Evolutionary conservation across 345 rosid genomes (phyloP).

Genomic region (Rubroshorea leprosula): DNA sequence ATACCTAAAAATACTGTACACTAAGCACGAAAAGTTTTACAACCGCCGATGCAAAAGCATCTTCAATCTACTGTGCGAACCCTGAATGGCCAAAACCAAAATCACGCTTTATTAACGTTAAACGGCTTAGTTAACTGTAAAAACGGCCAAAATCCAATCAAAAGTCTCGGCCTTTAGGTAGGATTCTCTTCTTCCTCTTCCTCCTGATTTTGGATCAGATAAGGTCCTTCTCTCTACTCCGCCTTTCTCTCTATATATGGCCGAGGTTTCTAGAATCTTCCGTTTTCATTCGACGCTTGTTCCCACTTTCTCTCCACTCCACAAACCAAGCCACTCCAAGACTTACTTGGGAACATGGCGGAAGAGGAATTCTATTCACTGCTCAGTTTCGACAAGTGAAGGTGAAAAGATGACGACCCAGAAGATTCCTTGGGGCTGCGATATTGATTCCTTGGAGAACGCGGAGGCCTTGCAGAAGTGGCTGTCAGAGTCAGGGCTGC

Average conservation of each 20-base stretch:
- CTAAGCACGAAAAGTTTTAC: too few species aligned
- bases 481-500: slow-evolving; percentile 77
- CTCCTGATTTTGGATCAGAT: slow-evolving; percentile 2
- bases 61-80: too few species aligned
- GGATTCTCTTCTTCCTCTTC: too few species aligned
- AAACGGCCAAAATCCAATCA: too few species aligned
- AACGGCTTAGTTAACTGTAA: too few species aligned
- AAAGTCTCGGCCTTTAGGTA: too few species aligned
- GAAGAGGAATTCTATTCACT: slow-evolving; percentile 29
- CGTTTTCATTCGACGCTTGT: slow-evolving; percentile 42
- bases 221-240: slow-evolving; percentile 21
- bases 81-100: too few species aligned
- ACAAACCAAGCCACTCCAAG: slow-evolving; percentile 18
- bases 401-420: slow-evolving; percentile 26
- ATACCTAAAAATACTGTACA: too few species aligned
- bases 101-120: too few species aligned
- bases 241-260: slow-evolving; percentile 30
- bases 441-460: slow-evolving; percentile 53
- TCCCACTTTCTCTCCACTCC: slow-evolving; percentile 37
- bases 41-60: too few species aligned
- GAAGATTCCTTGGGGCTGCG: slow-evolving; percentile 63
- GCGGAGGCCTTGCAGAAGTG: slow-evolving; percentile 71
- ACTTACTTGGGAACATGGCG: slow-evolving; percentile 14
- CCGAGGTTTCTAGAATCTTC: slow-evolving; percentile 51
- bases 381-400: slow-evolving; percentile 49